phyloP scores from a whole-genome alignment of 1,284 basidiomycete genomes.

The Cerioporus squamosus region DNA sequence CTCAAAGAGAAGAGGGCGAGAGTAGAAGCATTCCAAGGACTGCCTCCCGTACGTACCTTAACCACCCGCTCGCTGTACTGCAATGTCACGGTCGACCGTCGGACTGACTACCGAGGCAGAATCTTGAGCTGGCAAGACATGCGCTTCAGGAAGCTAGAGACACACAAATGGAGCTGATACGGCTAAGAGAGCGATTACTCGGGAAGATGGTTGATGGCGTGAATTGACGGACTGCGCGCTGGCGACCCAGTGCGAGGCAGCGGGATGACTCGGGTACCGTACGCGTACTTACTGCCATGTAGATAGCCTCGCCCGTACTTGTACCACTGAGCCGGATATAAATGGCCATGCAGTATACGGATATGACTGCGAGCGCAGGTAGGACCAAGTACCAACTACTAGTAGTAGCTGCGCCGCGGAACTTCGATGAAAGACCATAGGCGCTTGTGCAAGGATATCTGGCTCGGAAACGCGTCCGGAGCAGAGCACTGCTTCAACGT shows the following conservation, averaged over 20 bases:
- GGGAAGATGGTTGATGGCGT: slow-evolving; percentile 48
- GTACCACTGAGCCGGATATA: too few relatives aligned
- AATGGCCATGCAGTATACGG: too few relatives aligned
- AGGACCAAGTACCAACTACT: too few relatives aligned
- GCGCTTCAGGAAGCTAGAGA: slow-evolving; percentile 45
- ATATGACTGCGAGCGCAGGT: too few relatives aligned
- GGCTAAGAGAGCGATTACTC: slow-evolving; percentile 50
- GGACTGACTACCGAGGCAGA: slow-evolving; percentile 35
- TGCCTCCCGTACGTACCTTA: slow-evolving; percentile 46
- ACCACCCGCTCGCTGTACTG: background rate
- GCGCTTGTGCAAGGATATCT: too few relatives aligned
- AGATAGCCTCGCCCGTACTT: too few relatives aligned
- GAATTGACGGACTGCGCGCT: slow-evolving; percentile 4
- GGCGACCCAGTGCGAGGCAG: too few relatives aligned
- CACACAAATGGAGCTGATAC: slow-evolving; percentile 48
- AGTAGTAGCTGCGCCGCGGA: too few relatives aligned
- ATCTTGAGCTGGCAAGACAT: slow-evolving; percentile 49
- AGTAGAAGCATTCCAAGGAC: slow-evolving; percentile 48
- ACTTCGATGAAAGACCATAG: too few relatives aligned
- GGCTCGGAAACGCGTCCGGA: background rate
- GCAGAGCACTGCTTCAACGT: slow-evolving; percentile 22
- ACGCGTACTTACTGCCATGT: too few relatives aligned
- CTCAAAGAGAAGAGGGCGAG: slow-evolving; percentile 49
- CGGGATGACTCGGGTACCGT: too few relatives aligned
- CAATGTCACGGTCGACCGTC: too few relatives aligned